Evolutionary conservation across 495 filamentous ascomycete genomes (phyloP), one percentile per base, ranked within the genome.

Genomic region (Penicillium coffeae): DNA sequence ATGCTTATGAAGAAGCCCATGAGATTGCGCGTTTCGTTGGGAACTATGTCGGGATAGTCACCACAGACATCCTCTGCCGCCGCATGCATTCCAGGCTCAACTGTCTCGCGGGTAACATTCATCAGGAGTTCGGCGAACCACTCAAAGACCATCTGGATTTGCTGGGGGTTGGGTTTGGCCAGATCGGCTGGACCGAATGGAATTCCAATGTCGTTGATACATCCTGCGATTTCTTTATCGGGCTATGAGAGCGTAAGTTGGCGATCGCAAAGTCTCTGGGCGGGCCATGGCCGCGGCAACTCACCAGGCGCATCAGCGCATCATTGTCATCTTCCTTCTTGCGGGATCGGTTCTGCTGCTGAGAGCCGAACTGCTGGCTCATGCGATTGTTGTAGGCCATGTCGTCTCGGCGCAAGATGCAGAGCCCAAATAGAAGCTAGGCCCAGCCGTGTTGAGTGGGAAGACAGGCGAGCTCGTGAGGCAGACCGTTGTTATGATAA

Each of bases 91-190:
- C 90, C 90, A 18, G 93, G 94, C 56, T 96, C 90, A 41, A 98
- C 86, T 3, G 90, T 89, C 42, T 92, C 88, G 41, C 87, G 83
- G 15, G 89, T 95, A 38, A 85, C 82, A 66, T 95, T 95, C 79
- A 96, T 89, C 18, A 97, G 77, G 9, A 95, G 72, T 60, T 95
- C 90, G 38, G 88, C 91, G 60, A 97, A 94, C 88, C 89, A 94
- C 79, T 98, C 93, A 51, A 96, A 91, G 27, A 98, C 87, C 77
- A 89, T 87, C 68, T 97, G 94, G 39, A 95, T 90, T 56, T 94
- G 89, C 46, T 89, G 82, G 9, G 94, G 84, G 55, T 95, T 93
- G 3, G 93, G 93, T 61, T 95, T 97, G 51, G 90, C 82, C 30
- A 98, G 78, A 69, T 98, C 93, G 51, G 87, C 85, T n/a, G 86